Evolutionary conservation across 805 yeast species (phyloP).

Genomic region (Metschnikowia corniflorae): DNA sequence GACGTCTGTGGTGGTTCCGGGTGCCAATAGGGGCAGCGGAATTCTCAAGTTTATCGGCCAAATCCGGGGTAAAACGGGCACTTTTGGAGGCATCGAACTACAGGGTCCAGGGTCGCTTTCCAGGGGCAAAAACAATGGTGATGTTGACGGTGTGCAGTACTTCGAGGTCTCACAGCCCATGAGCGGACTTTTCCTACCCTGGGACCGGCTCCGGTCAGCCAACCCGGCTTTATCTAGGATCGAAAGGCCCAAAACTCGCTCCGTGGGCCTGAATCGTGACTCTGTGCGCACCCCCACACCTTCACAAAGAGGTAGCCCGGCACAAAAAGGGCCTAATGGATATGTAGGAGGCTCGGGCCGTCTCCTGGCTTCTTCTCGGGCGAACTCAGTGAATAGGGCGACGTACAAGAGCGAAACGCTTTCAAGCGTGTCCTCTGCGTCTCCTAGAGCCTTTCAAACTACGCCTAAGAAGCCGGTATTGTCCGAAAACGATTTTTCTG

Average conservation of each 20-base stretch:
- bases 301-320: conserved; percentile 8
- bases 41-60: conserved; percentile 67
- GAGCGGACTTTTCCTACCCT: conserved; percentile 74
- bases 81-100: conserved; percentile 85
- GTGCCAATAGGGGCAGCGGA: conserved; percentile 58
- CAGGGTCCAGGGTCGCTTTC: conserved; percentile 53
- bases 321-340: conserved; percentile 1
- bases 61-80: conserved; percentile 67
- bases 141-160: conserved; percentile 65
- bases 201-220: conserved; percentile 38
- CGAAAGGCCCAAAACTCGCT: conserved; percentile 5
- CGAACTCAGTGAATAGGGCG: conserved; percentile 1
- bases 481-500: neutral
- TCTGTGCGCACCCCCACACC: conserved; percentile 15
- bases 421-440: neutral
- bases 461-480: neutral
- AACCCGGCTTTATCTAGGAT: conserved; percentile 28
- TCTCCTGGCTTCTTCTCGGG: conserved; percentile 4
- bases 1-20: conserved; percentile 51
- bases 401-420: neutral
- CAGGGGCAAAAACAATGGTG: conserved; percentile 85
- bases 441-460: conserved; percentile 1
- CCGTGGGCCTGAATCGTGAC: conserved; percentile 8
- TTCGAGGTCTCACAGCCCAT: conserved; percentile 61
- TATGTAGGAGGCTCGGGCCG: neutral